These are phyloP conservation scores for Medicago ruthenica DNA, from an alignment of 306 rosid species.

Conservation along the genomic window DNA sequence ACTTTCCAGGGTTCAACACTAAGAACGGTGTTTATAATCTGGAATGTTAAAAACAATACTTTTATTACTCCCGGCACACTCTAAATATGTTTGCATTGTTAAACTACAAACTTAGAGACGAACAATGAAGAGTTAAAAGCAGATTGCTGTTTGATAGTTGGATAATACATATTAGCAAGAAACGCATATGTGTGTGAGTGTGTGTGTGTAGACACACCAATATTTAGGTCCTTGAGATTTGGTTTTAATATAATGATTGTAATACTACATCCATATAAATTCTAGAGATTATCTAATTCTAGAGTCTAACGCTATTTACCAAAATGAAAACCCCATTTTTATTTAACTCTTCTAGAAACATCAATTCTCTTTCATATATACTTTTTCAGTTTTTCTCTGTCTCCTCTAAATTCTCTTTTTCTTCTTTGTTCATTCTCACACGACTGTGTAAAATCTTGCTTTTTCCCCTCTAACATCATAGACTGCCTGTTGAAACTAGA, in stretches of 20 bases:
- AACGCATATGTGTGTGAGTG: background rate
- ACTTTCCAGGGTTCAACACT: constrained; percentile 59
- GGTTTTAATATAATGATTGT: constrained; percentile 18
- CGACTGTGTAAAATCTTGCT: background rate
- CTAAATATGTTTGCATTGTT: constrained; percentile 19
- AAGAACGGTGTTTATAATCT: constrained; percentile 46
- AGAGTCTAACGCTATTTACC: background rate
- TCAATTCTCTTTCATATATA: constrained; percentile 6
- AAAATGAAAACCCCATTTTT: background rate
- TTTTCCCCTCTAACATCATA: background rate
- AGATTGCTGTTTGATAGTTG: constrained; percentile 16
- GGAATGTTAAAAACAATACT: constrained; percentile 38
- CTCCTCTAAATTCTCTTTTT: background rate
- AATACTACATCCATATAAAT: constrained; percentile 8
- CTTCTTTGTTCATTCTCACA: constrained; percentile 19
- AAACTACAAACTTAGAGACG: background rate
- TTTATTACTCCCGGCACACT: constrained; percentile 18
- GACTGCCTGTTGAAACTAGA: constrained; percentile 12
- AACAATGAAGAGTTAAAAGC: constrained; percentile 5
- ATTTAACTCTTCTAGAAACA: background rate
- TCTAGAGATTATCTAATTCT: background rate
- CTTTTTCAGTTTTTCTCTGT: constrained; percentile 3
- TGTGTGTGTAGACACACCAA: too few species aligned
- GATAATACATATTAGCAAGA: background rate
- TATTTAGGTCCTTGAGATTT: constrained; percentile 11